phyloP scores from a whole-genome alignment of 768 basidiomycete genomes.

The Lactarius tabidus region DNA sequence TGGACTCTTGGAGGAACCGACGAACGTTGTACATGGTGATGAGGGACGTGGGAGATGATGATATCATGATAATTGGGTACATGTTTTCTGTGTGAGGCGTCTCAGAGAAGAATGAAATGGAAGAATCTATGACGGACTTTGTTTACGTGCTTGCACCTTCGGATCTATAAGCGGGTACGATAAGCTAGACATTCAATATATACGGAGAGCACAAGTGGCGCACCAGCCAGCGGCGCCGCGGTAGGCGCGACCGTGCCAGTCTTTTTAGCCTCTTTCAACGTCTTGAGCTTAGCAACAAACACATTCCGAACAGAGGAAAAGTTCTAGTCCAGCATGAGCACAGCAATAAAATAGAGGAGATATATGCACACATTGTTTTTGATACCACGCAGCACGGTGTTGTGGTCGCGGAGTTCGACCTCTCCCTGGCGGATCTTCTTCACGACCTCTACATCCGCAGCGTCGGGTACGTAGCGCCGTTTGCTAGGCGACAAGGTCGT shows the following conservation, averaged over 20 bases:
- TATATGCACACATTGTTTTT: conserved; percentile 69
- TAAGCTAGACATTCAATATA: neutral
- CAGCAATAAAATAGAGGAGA: neutral
- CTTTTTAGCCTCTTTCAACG: conserved; percentile 62
- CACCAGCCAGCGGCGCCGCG: conserved; percentile 39
- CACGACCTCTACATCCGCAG: conserved; percentile 75
- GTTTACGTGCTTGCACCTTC: conserved; percentile 64
- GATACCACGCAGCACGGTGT: conserved; percentile 73
- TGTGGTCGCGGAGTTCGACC: conserved; percentile 79
- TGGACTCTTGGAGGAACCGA: conserved; percentile 85
- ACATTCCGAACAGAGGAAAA: conserved; percentile 64
- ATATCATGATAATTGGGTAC: conserved; percentile 96
- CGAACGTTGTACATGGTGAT: conserved; percentile 99
- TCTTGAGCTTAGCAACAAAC: conserved; percentile 76
- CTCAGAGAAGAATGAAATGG: neutral
- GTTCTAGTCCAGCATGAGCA: conserved; percentile 48
- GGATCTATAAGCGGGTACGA: conserved; percentile 37
- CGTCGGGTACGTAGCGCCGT: conserved; percentile 73
- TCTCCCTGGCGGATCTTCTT: conserved; percentile 78
- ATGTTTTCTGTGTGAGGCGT: conserved; percentile 51
- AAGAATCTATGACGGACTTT: conserved; percentile 45
- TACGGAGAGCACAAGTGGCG: neutral
- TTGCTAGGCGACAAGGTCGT: conserved; percentile 46
- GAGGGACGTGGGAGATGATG: conserved; percentile 89
- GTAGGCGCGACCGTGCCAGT: conserved; percentile 40